A percentile compares a stretch with the other conserved stretches of the same genome.
Conservation (phyloP, 202 grass and related monocot genomes). For the Setaria italica region DNA sequence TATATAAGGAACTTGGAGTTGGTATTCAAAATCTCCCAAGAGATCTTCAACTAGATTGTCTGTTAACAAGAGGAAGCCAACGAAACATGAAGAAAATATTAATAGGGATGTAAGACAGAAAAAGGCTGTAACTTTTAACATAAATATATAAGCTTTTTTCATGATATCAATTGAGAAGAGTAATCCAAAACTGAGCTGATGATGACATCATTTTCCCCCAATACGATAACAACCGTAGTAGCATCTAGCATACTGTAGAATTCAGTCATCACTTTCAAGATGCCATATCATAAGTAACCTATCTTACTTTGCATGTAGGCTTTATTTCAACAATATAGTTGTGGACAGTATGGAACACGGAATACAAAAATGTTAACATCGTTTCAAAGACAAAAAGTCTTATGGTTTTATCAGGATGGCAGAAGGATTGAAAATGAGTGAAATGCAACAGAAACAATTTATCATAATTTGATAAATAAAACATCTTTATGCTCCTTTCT, state of each 20-base stretch:
- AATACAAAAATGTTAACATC: neutral
- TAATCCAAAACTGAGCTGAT: neutral
- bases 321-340: neutral
- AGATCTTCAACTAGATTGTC: slow-evolving; percentile 74
- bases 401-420: neutral
- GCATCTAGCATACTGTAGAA: neutral
- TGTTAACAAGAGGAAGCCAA: slow-evolving; percentile 34
- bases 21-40: slow-evolving; percentile 68
- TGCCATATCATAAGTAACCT: neutral
- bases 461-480: neutral
- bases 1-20: slow-evolving; percentile 71
- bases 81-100: slow-evolving; percentile 15
- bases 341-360: neutral
- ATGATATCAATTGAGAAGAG: neutral
- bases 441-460: slow-evolving; percentile 1
- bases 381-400: neutral
- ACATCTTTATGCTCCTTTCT: neutral
- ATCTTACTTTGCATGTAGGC: neutral
- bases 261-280: neutral
- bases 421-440: neutral
- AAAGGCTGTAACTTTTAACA: neutral
- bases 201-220: too few relatives aligned
- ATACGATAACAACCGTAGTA: neutral
- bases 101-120: neutral
- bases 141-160: neutral